Evolutionary conservation across 2,329 filamentous ascomycete species (phyloP), one percentile per base, ranked within the genome.

Genomic region (Talaromyces piceae): DNA sequence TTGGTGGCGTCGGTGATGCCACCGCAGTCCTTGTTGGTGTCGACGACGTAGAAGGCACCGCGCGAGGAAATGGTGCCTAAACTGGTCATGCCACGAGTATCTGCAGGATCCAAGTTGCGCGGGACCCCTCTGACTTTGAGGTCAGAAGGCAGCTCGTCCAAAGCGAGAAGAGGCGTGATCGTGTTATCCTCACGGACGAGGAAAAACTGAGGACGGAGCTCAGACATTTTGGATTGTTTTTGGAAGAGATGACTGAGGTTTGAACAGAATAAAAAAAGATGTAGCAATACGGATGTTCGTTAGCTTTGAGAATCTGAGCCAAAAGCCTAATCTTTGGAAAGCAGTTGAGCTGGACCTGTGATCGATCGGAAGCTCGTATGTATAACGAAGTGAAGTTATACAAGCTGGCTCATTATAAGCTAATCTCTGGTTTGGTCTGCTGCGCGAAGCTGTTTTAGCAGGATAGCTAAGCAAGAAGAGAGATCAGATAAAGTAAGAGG

Each of bases 81-180:
- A 48, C 68, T 67, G 9, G 62, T 70, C 72, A 75, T 74, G 39
- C 68, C 69, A 23, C 67, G 62, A 5, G 70, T 73, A 2, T 73
- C 68, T 27, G 60, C 60, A 8, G 63, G 52, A 39, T 58, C 59
- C 9, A 76, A 53, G 5, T 49, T 59, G 13, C 71, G 67, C 45
- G 71, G 59, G 13, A 70, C 61, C 11, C 66, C 69, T 26, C 61
- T 62, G 47, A 76, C 63, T 3, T 57, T 56, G 33, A 76, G 47
- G 18, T 61, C 57, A 2, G 59, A 22, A 2, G 73, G 72, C 1
- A 76, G 61, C 55, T 76, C 73, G 54, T 76, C 73, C 4, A 74
- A 57, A 5, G 73, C 68, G 41, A 76, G 61, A 11, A 76, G 64
- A 4, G 73, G 70, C 16, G 67, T 68, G 41, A 73, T 53, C 6